A percentile compares a stretch with the other conserved stretches of the same genome.
Conservation (phyloP, 352 stramenopile species). For the Pythium biforme region DNA sequence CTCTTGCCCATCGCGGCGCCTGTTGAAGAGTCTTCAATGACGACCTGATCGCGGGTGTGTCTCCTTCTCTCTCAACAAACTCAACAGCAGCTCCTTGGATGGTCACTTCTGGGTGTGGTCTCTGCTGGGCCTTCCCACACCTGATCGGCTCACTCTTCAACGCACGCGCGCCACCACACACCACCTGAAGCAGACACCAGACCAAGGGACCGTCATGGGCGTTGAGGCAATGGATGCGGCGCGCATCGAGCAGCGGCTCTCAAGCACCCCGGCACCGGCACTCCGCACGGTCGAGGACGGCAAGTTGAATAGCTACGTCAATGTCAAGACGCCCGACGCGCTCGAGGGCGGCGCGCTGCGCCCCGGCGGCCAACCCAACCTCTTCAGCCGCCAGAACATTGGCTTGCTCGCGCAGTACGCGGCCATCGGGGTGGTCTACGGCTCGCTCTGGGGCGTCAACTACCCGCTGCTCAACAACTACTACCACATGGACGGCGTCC, state of each 20-base stretch:
- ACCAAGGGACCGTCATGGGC: background rate
- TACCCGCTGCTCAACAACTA: constrained; percentile 48
- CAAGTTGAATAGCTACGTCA: constrained; percentile 20
- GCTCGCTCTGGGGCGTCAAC: constrained; percentile 22
- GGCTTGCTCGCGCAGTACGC: constrained; percentile 36
- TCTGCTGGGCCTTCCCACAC: too few relatives aligned
- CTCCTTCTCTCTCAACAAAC: too few relatives aligned
- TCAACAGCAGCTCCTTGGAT: too few relatives aligned
- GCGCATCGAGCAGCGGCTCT: constrained; percentile 36
- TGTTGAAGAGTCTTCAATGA: too few relatives aligned
- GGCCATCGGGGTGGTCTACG: constrained; percentile 30
- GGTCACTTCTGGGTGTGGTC: too few relatives aligned
- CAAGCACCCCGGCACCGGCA: constrained; percentile 14
- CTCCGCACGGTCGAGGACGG: constrained; percentile 10
- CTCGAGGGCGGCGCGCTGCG: constrained; percentile 36
- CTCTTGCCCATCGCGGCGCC: background rate
- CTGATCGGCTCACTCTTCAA: background rate
- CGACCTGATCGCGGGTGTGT: constrained; percentile 2
- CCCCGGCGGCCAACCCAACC: constrained; percentile 27
- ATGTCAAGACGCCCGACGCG: constrained; percentile 29
- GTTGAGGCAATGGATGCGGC: constrained; percentile 18
- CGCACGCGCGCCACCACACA: background rate
- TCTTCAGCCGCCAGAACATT: constrained; percentile 32
- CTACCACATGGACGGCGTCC: constrained; percentile 32
- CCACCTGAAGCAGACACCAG: background rate